Evolutionary conservation across 305 asterid species (phyloP), one percentile per base, ranked within the genome.

Genomic region (Vinca major): DNA sequence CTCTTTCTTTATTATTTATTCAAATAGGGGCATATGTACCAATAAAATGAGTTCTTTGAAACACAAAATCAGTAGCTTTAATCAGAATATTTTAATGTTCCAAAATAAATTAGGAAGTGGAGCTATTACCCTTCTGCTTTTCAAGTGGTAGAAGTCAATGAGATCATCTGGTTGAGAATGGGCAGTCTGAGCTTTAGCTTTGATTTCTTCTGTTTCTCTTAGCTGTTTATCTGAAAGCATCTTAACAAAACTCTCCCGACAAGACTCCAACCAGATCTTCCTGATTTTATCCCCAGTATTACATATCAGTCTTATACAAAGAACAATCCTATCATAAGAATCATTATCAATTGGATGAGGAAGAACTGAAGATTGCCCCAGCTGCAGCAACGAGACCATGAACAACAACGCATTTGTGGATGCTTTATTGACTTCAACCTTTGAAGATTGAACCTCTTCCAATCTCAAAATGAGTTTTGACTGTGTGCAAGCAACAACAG

Each of bases 101-200:
- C 48, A 53, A 49, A n/a, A 40, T 61, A 9, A 36, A 33, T 21
- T 33, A 50, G 70, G 16, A 73, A 40, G 33, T 26, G 69, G 45
- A 65, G 56, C 53, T 26, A 75, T 75, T 78, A 91, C 98, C 94
- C 86, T 89, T 75, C 98, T 82, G 73, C 92, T 89, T 83, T 91
- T 91, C 83, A 91, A 80, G 82, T 91, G 96, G 78, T 89, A 91
- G 80, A 91, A 91, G 76, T 91, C 96, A 71, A 91, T 91, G 48
- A 91, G 98, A 75, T 91, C 98, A 77, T 91, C 98, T 2, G 98
- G 96, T 79, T 91, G 96, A 47, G 95, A 82, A 75, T 81, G 86
- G 75, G 88, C 73, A 74, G 81, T 78, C 81, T 84, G 96, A 62
- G 96, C 86, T 85, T 89, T 89, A 6, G 96, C 95, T 74, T 85